phyloP scores from a whole-genome alignment of 169 alveolate genomes.

The Cryptosporidium ubiquitum region DNA sequence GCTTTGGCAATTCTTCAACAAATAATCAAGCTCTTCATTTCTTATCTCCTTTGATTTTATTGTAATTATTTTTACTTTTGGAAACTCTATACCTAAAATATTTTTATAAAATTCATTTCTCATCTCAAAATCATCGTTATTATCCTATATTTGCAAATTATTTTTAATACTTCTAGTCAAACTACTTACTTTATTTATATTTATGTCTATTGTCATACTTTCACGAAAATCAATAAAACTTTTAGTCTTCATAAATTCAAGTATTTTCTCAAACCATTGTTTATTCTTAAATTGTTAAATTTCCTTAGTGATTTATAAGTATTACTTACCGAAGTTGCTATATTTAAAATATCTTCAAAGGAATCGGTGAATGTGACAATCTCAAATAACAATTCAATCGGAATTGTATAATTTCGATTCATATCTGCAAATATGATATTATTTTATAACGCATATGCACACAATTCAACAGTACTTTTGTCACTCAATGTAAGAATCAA shows the following conservation, averaged over 20 bases:
- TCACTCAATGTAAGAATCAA: too few relatives aligned
- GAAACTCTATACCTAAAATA: not conserved
- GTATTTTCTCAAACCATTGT: not conserved
- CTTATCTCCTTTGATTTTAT: not conserved
- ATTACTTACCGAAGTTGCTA: not conserved
- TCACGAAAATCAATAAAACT: not conserved
- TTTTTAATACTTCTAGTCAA: not conserved
- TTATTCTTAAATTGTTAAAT: not conserved
- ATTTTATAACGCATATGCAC: too few relatives aligned
- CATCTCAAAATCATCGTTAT: not conserved
- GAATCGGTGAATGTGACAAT: not conserved
- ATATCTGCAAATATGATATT: not conserved
- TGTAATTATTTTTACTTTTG: slow-evolving; percentile 1
- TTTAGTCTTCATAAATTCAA: not conserved
- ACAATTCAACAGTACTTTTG: too few relatives aligned
- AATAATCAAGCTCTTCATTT: not conserved
- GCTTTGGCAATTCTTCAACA: not conserved
- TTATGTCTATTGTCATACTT: not conserved
- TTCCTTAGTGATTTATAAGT: too few relatives aligned
- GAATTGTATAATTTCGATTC: not conserved
- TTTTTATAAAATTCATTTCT: not conserved
- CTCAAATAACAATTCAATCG: not conserved
- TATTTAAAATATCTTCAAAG: slow-evolving; percentile 2
- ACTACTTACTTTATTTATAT: not conserved
- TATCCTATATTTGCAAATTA: not conserved